Base-by-base conservation (phyloP, 306 rosid genomes). In the Oxytropis ochrocephala region DNA sequence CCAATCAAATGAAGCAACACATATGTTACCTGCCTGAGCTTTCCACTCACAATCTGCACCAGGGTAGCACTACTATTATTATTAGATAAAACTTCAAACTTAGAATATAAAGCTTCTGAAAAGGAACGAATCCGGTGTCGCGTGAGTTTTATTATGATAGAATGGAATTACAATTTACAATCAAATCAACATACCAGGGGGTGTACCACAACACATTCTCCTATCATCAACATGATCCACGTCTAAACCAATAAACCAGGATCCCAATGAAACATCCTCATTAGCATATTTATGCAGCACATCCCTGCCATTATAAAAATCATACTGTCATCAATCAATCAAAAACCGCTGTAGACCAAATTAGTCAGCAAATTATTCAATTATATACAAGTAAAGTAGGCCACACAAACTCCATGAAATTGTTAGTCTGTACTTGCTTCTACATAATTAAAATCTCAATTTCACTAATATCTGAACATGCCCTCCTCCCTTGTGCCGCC, bases 161-260 rank as follows among this genome's bases (percentile, higher is more conserved):
- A 44, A 46, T 19, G 30, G 14, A 39, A 64, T 39, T 12, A 43
- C 42, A 76, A 12, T 64, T 39, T 12, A 43, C 42, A 76, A 12
- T 64, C 29, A 46, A 41, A 74, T 35, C 13, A 58, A 65, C 75
- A 42, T 85, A 93, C 98, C 96, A 4, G 93, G 91, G 12, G 88
- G 93, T 39, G 96, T 86, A 36, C 96, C 89, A 52, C 98, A 93
- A 39, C 98, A 93, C 35, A 93, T 79, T 73, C 92, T 90, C 82
- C 84, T 83, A 43, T 93, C 96, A 50, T 93, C 93, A 76, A 90
- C 78, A 38, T 88, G 91, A 11, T 86, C 89, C 73, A 86, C 98
- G 44, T 93, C 93, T 80, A 93, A 79, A 72, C 98, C 98, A 70
- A 93, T 85, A 49, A 93, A 85, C 98, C 98, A 93, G 61, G 96